Conservation (phyloP, 139 green algal genomes). For the Ettlia oleoabundans region DNA sequence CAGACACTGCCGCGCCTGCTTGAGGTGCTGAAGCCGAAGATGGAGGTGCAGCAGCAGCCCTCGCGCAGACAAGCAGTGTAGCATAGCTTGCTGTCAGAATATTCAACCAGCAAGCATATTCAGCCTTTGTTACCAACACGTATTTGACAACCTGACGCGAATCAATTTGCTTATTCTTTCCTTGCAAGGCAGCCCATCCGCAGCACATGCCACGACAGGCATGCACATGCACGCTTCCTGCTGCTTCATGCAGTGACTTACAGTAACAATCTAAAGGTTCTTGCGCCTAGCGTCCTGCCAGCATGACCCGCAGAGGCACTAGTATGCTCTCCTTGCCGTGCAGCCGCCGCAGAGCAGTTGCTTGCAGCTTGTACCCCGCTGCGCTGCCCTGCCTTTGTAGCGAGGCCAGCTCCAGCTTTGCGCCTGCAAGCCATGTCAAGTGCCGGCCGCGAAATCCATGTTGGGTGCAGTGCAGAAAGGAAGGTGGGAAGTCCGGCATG, state of each 20-base stretch:
- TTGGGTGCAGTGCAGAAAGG: too few relatives aligned
- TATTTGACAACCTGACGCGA: too few relatives aligned
- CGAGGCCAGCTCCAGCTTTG: constrained; percentile 12
- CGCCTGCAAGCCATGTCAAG: too few relatives aligned
- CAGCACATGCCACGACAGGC: too few relatives aligned
- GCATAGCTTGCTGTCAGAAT: too few relatives aligned
- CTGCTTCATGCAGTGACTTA: background rate
- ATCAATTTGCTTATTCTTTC: too few relatives aligned
- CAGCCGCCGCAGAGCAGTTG: constrained; percentile 10
- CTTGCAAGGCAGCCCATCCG: too few relatives aligned
- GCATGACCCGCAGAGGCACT: constrained; percentile 6
- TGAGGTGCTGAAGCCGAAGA: constrained; percentile 45
- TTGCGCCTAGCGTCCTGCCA: background rate
- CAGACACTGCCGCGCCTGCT: constrained; percentile 89
- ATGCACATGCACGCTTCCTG: too few relatives aligned
- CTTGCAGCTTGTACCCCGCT: background rate
- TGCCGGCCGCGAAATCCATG: too few relatives aligned
- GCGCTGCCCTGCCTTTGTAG: background rate
- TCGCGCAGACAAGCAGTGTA: background rate
- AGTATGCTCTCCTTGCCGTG: constrained; percentile 35
- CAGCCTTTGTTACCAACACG: too few relatives aligned
- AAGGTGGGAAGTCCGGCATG: too few relatives aligned
- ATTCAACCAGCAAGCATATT: background rate
- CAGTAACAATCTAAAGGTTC: too few relatives aligned
- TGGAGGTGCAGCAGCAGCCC: background rate